Evolutionary conservation across 1,139 yeast species (phyloP).

Genomic region (Wickerhamomyces sp.): DNA sequence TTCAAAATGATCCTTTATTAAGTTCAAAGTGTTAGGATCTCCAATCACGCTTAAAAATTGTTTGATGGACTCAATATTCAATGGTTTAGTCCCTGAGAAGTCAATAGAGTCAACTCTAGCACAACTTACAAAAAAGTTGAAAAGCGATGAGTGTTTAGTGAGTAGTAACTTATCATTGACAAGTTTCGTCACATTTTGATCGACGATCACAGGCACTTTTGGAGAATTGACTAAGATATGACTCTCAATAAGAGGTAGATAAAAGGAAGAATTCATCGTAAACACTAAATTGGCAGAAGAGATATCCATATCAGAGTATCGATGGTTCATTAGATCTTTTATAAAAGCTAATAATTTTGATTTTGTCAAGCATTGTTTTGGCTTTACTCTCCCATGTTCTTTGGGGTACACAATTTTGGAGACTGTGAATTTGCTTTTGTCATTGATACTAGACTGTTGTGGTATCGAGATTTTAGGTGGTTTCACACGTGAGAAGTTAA

Average conservation of each 20-base stretch:
- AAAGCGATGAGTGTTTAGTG: background rate
- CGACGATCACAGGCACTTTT: slow-evolving; percentile 2
- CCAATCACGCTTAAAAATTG: background rate
- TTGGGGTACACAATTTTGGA: too few species aligned
- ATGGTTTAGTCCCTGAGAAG: background rate
- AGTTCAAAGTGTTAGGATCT: background rate
- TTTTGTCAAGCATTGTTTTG: slow-evolving; percentile 2
- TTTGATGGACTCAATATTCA: slow-evolving; percentile 1
- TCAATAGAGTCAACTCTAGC: slow-evolving; percentile 1
- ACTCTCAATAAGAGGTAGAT: slow-evolving; percentile 2
- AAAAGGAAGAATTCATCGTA: background rate
- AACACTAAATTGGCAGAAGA: background rate
- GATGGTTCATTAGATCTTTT: background rate
- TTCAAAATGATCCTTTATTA: background rate
- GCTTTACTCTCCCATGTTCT: background rate
- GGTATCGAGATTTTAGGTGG: background rate
- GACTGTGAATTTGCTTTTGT: background rate
- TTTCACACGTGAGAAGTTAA: background rate
- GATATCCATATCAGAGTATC: background rate
- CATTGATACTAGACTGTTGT: background rate
- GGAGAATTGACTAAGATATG: slow-evolving; percentile 2
- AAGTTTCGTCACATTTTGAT: slow-evolving; percentile 1
- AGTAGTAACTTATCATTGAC: slow-evolving; percentile 1
- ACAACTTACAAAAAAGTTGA: slow-evolving; percentile 1
- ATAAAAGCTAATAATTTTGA: slow-evolving; percentile 1